Conservation (phyloP, 2,329 filamentous ascomycete genomes). For the Fusarium sp. region DNA sequence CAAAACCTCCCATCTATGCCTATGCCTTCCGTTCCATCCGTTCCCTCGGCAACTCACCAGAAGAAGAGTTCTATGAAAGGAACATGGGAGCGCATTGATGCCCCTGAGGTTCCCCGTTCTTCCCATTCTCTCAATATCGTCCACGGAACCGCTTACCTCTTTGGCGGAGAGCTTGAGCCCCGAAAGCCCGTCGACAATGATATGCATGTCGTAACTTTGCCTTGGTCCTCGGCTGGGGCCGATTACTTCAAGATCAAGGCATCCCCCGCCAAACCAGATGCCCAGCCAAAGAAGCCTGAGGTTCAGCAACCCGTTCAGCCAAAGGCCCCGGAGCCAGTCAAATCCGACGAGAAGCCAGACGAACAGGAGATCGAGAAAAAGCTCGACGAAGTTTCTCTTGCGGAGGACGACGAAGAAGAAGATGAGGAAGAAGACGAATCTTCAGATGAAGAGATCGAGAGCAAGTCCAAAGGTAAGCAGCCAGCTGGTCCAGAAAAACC, state of each 20-base stretch:
- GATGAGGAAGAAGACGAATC: slow-evolving; percentile 34
- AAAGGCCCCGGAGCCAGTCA: slow-evolving; percentile 31
- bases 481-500: slow-evolving; percentile 41
- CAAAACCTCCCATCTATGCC: slow-evolving; percentile 55
- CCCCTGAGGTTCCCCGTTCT: slow-evolving; percentile 72
- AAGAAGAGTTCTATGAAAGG: slow-evolving; percentile 57
- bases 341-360: slow-evolving; percentile 34
- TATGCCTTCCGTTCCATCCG: slow-evolving; percentile 49
- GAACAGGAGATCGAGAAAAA: slow-evolving; percentile 45
- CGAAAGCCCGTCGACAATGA: slow-evolving; percentile 77
- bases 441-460: slow-evolving; percentile 33
- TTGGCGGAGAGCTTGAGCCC: slow-evolving; percentile 77
- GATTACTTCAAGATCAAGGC: slow-evolving; percentile 69
- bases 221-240: slow-evolving; percentile 64
- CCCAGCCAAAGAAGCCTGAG: slow-evolving; percentile 24
- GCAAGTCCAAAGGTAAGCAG: slow-evolving; percentile 54
- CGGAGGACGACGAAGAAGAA: slow-evolving; percentile 6
- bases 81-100: slow-evolving; percentile 68
- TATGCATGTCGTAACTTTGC: slow-evolving; percentile 72
- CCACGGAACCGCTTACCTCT: slow-evolving; percentile 69
- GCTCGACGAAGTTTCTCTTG: slow-evolving; percentile 55
- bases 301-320: slow-evolving; percentile 12
- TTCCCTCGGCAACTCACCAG: slow-evolving; percentile 42
- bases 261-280: slow-evolving; percentile 51
- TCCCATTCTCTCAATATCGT: slow-evolving; percentile 76